Base-by-base conservation (phyloP, 1,284 basidiomycete genomes). In the Uromyces viciae-fabae region DNA sequence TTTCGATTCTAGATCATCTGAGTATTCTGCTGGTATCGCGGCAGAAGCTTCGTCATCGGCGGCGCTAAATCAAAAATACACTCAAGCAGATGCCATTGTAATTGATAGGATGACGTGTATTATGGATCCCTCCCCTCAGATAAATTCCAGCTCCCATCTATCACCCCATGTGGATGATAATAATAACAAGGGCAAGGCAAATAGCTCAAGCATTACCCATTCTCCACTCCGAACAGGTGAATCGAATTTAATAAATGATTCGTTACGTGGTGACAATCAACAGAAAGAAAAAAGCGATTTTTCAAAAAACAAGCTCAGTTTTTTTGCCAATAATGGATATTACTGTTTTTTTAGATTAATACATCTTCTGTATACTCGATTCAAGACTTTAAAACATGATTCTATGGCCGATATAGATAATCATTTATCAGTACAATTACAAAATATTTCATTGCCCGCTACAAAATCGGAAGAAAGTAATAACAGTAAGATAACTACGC, bases 341-440 rank as follows among this genome's bases (percentile, higher is more conserved):
- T 80, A 80, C 42, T 80, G 78, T 38, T 80, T 80, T 14, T 73
- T 80, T 31, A 62, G 78, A 43, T 43, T 80, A 25, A 36, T 80
- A 2, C 69, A 73, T 42, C 73, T 80, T 31, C 52, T 80, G 25
- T 80, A 80, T 56, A 72, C 69, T 42, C 73, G 78, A 62, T 73
- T 80, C 36, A 42, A 73, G 36, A 80, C 78, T 15, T 58, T 80
- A 25, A 80, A 80, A 43, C 56, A n/a, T n/a, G n/a, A n/a, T n/a
- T n/a, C n/a, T n/a, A n/a, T 62, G 9, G 69, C 54, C 31, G 62
- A 54, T 72, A 60, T 60, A 58, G 25, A 40, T 36, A 33, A 19
- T 28, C 33, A 79, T 33, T 38, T 25, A 33, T 0, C 46, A 14
- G 49, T 49, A 31, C 66, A 69, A 28, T n/a, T n/a, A n/a, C n/a